Conservation (phyloP, 2,329 filamentous ascomycete genomes). For the Trichoderma harzianum region DNA sequence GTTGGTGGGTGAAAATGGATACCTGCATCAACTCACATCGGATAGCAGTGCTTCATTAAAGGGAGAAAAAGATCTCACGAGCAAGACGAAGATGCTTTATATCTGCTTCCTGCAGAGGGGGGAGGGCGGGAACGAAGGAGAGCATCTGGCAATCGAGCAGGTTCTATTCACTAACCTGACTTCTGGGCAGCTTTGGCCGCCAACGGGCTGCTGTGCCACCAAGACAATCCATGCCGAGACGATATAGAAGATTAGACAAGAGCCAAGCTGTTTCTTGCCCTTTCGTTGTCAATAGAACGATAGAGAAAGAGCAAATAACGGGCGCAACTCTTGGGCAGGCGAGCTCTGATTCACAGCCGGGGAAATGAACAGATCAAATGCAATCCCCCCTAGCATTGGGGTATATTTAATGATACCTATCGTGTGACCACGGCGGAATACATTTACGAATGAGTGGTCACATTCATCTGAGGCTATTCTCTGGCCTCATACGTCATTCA, state of each 20-base stretch:
- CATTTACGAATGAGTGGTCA: neutral
- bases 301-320: neutral
- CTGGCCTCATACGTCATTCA: neutral
- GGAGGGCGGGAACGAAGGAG: neutral
- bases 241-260: neutral
- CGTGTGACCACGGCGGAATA: neutral
- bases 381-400: neutral
- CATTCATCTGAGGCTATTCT: neutral
- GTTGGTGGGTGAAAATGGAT: neutral
- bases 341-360: constrained; percentile 7
- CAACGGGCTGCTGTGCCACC: neutral
- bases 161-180: constrained; percentile 6
- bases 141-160: neutral
- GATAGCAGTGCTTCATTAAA: neutral
- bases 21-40: neutral
- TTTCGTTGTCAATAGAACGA: neutral
- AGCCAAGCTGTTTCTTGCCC: neutral
- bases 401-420: neutral
- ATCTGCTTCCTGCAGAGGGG: neutral
- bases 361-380: neutral
- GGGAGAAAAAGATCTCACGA: neutral
- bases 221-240: neutral
- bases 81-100: neutral
- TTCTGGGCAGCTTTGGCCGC: neutral
- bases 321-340: neutral